Percentiles rank a stretch among this genome's conserved stretches.
Conservation (phyloP, 768 basidiomycete genomes). For the Lactifluus subvellereus region DNA sequence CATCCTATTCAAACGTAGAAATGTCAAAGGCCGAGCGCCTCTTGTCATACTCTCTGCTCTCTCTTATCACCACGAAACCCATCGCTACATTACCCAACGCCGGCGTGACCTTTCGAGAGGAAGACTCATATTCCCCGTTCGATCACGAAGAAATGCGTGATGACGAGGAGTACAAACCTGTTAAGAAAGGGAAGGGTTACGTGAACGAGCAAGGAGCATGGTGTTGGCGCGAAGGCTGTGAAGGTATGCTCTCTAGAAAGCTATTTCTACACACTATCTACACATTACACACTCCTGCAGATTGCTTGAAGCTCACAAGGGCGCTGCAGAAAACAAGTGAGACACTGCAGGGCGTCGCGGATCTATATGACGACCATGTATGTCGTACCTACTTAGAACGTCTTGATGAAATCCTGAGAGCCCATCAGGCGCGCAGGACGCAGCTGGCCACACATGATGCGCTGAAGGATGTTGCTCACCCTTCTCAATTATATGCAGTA, state of each 20-base stretch:
- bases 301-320: constrained; percentile 73
- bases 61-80: constrained; percentile 67
- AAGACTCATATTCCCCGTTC: constrained; percentile 38
- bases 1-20: constrained; percentile 38
- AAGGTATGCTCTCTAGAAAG: constrained; percentile 38
- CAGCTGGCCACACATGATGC: constrained; percentile 72
- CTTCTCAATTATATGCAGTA: constrained; percentile 65
- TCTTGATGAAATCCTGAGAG: constrained; percentile 11
- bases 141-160: constrained; percentile 37
- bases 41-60: constrained; percentile 66
- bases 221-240: constrained; percentile 81
- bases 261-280: neutral
- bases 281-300: constrained; percentile 32
- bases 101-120: constrained; percentile 27
- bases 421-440: constrained; percentile 57
- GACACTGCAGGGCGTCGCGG: constrained; percentile 65
- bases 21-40: constrained; percentile 74
- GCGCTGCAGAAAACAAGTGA: constrained; percentile 73
- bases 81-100: constrained; percentile 44
- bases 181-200: constrained; percentile 44
- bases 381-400: constrained; percentile 26
- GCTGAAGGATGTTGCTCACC: constrained; percentile 71
- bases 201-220: constrained; percentile 71
- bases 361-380: constrained; percentile 75
- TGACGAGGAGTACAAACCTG: constrained; percentile 17